Percentiles rank a stretch among this genome's conserved stretches.
Conservation (phyloP, 176 grass and related monocot species). For the Rhynchospora tenuis region DNA sequence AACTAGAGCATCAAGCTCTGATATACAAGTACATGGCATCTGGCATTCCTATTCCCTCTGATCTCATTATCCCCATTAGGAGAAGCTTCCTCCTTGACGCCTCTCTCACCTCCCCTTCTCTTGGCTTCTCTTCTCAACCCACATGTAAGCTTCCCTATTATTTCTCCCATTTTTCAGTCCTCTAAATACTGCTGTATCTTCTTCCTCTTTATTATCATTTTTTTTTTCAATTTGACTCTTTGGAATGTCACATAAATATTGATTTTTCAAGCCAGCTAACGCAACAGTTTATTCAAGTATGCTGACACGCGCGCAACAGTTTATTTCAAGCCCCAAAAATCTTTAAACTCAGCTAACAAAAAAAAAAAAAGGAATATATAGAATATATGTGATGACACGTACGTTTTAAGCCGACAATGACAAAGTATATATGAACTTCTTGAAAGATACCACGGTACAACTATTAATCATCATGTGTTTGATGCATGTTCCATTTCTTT, state of each 20-base stretch:
- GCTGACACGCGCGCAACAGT: too few species aligned
- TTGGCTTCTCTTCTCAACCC: conserved; percentile 61
- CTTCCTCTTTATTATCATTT: neutral
- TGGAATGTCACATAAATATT: neutral
- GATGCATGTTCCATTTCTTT: neutral
- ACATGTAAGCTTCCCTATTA: conserved; percentile 28
- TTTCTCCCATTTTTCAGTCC: neutral
- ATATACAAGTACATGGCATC: conserved; percentile 94
- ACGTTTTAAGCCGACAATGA: neutral
- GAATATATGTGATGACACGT: neutral
- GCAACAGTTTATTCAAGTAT: too few species aligned
- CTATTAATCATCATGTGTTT: neutral
- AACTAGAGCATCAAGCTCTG: conserved; percentile 91
- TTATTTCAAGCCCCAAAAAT: neutral
- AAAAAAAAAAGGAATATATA: neutral
- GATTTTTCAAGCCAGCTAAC: neutral
- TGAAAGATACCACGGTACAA: neutral
- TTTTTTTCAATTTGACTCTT: neutral
- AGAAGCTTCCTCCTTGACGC: conserved; percentile 81
- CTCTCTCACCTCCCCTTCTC: conserved; percentile 61
- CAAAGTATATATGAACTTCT: neutral
- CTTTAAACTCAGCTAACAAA: neutral
- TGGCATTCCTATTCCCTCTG: conserved; percentile 69
- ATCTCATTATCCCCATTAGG: conserved; percentile 75
- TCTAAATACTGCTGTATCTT: neutral